Evolutionary conservation across 331 rosid genomes (phyloP), one percentile per base, ranked within the genome.

Genomic region (Saraca asoca): DNA sequence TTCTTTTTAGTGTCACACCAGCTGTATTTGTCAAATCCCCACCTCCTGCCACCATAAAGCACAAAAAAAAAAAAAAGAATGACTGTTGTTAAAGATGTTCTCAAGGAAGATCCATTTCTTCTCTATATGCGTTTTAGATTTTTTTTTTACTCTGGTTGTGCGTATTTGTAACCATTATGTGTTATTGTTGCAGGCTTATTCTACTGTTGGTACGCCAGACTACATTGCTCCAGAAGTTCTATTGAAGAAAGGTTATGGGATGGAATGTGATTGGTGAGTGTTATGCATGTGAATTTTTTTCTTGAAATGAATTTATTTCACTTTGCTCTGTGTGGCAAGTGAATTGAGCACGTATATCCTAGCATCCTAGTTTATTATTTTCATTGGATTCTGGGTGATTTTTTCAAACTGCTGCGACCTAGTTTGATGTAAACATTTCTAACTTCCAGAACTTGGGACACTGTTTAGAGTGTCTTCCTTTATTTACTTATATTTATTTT

Each of bases 171-270:
- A 69, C 53, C 63, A 48, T 74, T 51, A 38, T 69, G 38, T 43
- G 46, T 77, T 58, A 77, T 69, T 31, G 54, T 72, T 86, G 75
- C 81, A 94, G 99, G 99, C 99, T 75, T 94, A 90, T 82, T 94
- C 99, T 38, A 90, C 99, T n/a, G 99, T 94, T 71, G 99, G 99
- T 62, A 94, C 99, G 31, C 99, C 98, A 3, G 98, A 93, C 77
- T 93, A 93, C 66, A 93, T 93, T 82, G 98, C 98, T 70, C 98
- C 99, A 16, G 99, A 93, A 82, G 99, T 94, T 85, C 84, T 94
- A 41, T 66, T 94, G 87, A 94, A 94, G 82, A 94, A 90, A 83
- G 99, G 99, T 48, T 94, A 94, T 52, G 97, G 78, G 15, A 81
- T 94, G 97, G 99, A 94, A 86, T 94, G 99, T 74, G 99, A 94